Conservation (phyloP, 306 rosid genomes). For the Rosa chinensis region DNA sequence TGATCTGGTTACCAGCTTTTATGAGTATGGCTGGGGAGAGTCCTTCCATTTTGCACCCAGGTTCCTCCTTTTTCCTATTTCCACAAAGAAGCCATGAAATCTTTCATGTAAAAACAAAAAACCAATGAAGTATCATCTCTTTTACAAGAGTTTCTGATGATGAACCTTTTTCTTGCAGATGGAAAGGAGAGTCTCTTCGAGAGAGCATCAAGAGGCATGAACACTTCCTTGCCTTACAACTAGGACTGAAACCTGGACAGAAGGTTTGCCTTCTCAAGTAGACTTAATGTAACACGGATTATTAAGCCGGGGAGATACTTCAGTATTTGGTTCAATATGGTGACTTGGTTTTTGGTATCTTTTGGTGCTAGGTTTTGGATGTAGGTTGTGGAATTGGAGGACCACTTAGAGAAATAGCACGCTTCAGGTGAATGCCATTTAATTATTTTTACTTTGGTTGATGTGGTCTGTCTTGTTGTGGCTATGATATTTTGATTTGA, state of each 20-base stretch:
- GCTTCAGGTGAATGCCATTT: constrained; percentile 64
- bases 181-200: constrained; percentile 83
- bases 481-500: neutral
- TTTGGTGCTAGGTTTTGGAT: constrained; percentile 68
- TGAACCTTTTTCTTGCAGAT: constrained; percentile 42
- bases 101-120: neutral
- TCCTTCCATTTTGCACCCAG: constrained; percentile 96
- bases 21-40: constrained; percentile 98
- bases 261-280: constrained; percentile 53
- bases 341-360: neutral
- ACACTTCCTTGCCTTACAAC: constrained; percentile 91
- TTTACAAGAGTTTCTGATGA: neutral
- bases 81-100: neutral
- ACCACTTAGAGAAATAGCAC: constrained; percentile 84
- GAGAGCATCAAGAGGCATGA: constrained; percentile 96
- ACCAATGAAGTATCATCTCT: neutral
- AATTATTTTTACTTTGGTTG: neutral
- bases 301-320: neutral
- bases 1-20: constrained; percentile 91
- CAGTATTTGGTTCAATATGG: constrained; percentile 10
- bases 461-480: neutral
- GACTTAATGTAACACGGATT: constrained; percentile 8
- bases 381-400: constrained; percentile 98
- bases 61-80: constrained; percentile 25
- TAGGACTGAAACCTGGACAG: constrained; percentile 76